Evolutionary conservation across 2,329 filamentous ascomycete species (phyloP).

Genomic region (Aschersonia sp.): DNA sequence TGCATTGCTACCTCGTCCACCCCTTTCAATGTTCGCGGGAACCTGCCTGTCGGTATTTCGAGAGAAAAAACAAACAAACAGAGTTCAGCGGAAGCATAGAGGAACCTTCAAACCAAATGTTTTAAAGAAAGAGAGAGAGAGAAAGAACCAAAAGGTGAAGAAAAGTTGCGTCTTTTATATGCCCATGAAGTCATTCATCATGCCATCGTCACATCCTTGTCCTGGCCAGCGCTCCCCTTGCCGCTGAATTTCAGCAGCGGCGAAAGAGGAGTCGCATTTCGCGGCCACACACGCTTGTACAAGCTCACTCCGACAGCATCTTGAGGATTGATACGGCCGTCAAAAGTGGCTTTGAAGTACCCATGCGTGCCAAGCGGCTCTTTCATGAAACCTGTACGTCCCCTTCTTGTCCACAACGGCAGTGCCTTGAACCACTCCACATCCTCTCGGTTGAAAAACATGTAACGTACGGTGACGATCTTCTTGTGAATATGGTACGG

Average conservation of each 20-base stretch:
- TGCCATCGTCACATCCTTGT: conserved; percentile 21
- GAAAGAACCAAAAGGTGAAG: conserved; percentile 4
- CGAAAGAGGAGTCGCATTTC: conserved; percentile 40
- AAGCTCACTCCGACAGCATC: conserved; percentile 84
- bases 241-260: conserved; percentile 25
- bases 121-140: neutral
- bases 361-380: conserved; percentile 91
- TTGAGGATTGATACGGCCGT: conserved; percentile 88
- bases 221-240: conserved; percentile 2
- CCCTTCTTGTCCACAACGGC: conserved; percentile 85
- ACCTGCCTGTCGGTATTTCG: too few species aligned
- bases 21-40: too few species aligned
- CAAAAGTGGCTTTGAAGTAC: conserved; percentile 99
- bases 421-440: conserved; percentile 96
- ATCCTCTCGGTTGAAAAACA: conserved; percentile 97
- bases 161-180: too few species aligned
- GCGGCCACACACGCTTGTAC: conserved; percentile 76
- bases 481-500: conserved; percentile 99
- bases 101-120: too few species aligned
- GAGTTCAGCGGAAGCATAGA: too few species aligned
- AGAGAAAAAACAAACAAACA: too few species aligned
- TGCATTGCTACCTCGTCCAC: too few species aligned
- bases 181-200: conserved; percentile 11
- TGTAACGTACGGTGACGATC: conserved; percentile 92
- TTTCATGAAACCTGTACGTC: conserved; percentile 82